Conservation (phyloP, 2,329 filamentous ascomycete species). For the Neospermospora avenae region DNA sequence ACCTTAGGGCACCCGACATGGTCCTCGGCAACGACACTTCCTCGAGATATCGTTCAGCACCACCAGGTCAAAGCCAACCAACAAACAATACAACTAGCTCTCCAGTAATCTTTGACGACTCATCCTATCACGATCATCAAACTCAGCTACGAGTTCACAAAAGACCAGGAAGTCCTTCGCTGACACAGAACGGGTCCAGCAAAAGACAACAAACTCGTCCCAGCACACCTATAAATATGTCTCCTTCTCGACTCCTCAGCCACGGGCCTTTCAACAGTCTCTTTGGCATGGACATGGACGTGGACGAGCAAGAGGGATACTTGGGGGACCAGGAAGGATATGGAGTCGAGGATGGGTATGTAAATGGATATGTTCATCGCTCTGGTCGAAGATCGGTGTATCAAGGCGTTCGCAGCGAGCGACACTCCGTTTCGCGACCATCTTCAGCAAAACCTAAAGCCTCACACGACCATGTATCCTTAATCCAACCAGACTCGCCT, state of each 20-base stretch:
- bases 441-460: not conserved
- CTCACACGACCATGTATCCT: not conserved
- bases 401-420: not conserved
- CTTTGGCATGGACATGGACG: not conserved
- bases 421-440: not conserved
- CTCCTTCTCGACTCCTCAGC: not conserved
- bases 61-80: not conserved
- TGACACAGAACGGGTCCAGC: constrained; percentile 33
- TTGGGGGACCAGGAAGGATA: not conserved
- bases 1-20: not conserved
- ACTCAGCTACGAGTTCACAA: constrained; percentile 22
- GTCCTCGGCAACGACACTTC: not conserved
- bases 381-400: not conserved
- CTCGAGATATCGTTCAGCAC: not conserved
- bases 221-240: constrained; percentile 28
- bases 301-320: not conserved
- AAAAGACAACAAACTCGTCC: constrained; percentile 5
- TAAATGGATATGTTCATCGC: not conserved
- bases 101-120: not conserved
- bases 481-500: not conserved
- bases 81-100: not conserved
- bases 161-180: constrained; percentile 41
- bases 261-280: not conserved
- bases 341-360: not conserved
- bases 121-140: not conserved